Evolutionary conservation across 352 stramenopile species (phyloP), one percentile per base, ranked within the genome.

Genomic region (Lagenidium sp.): DNA sequence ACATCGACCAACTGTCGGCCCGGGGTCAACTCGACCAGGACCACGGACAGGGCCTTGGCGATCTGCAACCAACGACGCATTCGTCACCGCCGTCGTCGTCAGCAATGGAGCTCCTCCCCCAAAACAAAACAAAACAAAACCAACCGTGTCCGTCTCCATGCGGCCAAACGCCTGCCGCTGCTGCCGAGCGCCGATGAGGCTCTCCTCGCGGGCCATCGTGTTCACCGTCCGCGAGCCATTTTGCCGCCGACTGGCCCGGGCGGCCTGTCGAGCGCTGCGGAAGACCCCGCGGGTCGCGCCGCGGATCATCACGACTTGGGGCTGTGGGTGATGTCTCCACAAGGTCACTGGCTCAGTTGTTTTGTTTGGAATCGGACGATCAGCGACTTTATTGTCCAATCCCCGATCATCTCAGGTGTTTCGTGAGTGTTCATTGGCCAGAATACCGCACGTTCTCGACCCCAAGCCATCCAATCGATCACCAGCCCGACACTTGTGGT

Each of bases 151-250:
- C 3, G 48, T 53, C 11, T 67, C 64, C 7, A 42, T 40, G 36
- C 67, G 65, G 7, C 74, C 74, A 24, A 86, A 84, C n/a, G 55
- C 50, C 26, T 63, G 53, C 40, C 57, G 60, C 53, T 84, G 66
- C 39, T 68, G 57, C 26, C 59, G 63, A n/a, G n/a, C n/a, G 4
- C 53, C 61, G 15, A 82, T 59, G 31, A 63, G 30, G 57, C 61
- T 69, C 50, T 86, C 68, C 38, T 82, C 51, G 18, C 44, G 43
- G 21, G 58, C 6, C 25, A 59, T 20, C 37, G 34, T 36, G 25
- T 56, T 57, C 15, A 53, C 31, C 47, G 45, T 15, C 57, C 47
- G 31, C 30, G 53, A 32, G 21, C 43, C 48, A 12, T 18, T 49
- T 51, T 69, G 65, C 28, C 37, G 32, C 37, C 62, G 67, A 36